A percentile compares a stretch with the other conserved stretches of the same genome.
phyloP scores from a whole-genome alignment of 805 yeast species.

The Teunomyces kruisii region DNA sequence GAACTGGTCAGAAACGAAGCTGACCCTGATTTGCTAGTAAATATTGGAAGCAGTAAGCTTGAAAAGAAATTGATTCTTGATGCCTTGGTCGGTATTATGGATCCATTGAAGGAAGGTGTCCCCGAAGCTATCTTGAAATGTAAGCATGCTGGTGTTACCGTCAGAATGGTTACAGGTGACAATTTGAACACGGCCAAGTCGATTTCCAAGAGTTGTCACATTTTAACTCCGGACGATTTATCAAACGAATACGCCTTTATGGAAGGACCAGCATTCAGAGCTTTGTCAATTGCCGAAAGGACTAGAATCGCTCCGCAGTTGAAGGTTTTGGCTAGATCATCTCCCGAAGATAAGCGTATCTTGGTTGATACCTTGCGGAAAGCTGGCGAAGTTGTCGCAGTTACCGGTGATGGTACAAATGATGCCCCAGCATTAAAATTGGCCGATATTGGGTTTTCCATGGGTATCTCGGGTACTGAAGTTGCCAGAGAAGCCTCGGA shows the following conservation, averaged over 20 bases:
- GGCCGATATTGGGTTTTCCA: conserved; percentile 97
- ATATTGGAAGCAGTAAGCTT: conserved; percentile 23
- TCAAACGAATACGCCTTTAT: conserved; percentile 61
- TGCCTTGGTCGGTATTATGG: conserved; percentile 88
- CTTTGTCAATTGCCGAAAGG: conserved; percentile 58
- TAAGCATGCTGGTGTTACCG: conserved; percentile 87
- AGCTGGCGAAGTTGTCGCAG: conserved; percentile 94
- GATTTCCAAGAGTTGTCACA: conserved; percentile 84
- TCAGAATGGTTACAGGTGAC: conserved; percentile 98
- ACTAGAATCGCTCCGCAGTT: conserved; percentile 64
- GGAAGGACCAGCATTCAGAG: conserved; percentile 92
- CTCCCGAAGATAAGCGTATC: conserved; percentile 92
- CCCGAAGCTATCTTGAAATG: conserved; percentile 86
- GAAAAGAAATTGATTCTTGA: conserved; percentile 52
- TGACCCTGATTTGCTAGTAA: conserved; percentile 33
- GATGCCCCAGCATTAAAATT: conserved; percentile 97
- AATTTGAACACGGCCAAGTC: conserved; percentile 89
- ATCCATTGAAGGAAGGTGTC: conserved; percentile 90
- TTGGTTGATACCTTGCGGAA: conserved; percentile 78
- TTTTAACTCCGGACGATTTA: conserved; percentile 52
- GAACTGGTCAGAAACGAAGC: conserved; percentile 38
- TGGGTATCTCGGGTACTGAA: conserved; percentile 98
- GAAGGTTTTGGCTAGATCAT: conserved; percentile 86
- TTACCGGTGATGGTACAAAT: conserved; percentile 98
- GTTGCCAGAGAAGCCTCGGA: conserved; percentile 98